A percentile compares a stretch with the other conserved stretches of the same genome.
Evolutionary conservation across 2,329 filamentous ascomycete genomes (phyloP).

Genomic region (Leptoxyphium fumago): DNA sequence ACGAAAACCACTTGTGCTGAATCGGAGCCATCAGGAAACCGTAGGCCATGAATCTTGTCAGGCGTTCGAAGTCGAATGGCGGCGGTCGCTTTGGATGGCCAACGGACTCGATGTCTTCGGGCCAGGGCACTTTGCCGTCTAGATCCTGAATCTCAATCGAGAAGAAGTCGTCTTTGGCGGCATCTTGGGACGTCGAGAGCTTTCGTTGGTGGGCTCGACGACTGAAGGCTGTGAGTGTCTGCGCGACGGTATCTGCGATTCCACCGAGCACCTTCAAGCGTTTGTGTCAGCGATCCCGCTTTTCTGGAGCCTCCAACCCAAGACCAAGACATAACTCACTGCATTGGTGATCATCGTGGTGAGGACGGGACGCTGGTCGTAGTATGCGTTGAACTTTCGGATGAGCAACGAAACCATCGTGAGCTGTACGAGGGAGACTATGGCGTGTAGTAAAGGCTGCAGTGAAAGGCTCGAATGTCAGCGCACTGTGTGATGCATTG

Average conservation of each 20-base stretch:
- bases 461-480: conserved; percentile 1
- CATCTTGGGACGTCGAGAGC: conserved; percentile 27
- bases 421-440: conserved; percentile 82
- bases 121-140: conserved; percentile 60
- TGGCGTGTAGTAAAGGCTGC: conserved; percentile 73
- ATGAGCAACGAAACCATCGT: conserved; percentile 67
- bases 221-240: conserved; percentile 75
- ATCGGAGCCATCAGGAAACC: conserved; percentile 91
- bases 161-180: conserved; percentile 50
- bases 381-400: conserved; percentile 85
- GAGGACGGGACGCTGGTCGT: conserved; percentile 84
- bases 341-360: conserved; percentile 99
- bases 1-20: conserved; percentile 91
- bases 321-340: conserved; percentile 24
- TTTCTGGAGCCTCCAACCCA: background rate
- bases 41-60: conserved; percentile 93
- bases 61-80: conserved; percentile 86
- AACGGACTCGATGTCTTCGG: conserved; percentile 51
- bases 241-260: conserved; percentile 90
- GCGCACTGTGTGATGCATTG: background rate
- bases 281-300: conserved; percentile 1
- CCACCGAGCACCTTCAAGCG: conserved; percentile 59
- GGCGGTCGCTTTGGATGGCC: conserved; percentile 45
- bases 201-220: conserved; percentile 30
- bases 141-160: conserved; percentile 83